Conservation (phyloP, 148 eudicot species). For the Pharnaceum exiguum region DNA sequence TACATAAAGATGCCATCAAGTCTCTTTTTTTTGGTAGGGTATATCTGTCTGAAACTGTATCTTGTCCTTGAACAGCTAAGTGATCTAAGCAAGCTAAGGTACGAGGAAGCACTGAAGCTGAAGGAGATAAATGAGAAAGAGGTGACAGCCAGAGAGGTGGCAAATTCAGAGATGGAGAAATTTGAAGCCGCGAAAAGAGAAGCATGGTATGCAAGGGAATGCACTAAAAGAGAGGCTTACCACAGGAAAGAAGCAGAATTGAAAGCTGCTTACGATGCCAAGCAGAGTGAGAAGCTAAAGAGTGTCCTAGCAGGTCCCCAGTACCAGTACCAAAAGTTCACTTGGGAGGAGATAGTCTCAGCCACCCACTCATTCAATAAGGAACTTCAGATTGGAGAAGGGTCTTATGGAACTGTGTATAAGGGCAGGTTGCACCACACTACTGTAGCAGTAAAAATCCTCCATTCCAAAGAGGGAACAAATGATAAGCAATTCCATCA, state of each 20-base stretch:
- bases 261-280: slow-evolving; percentile 48
- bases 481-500: slow-evolving; percentile 60
- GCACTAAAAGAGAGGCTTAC: slow-evolving; percentile 54
- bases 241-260: slow-evolving; percentile 64
- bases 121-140: slow-evolving; percentile 48
- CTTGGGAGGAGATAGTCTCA: slow-evolving; percentile 72
- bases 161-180: slow-evolving; percentile 48
- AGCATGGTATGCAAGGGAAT: slow-evolving; percentile 43
- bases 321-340: slow-evolving; percentile 52
- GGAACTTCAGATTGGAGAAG: slow-evolving; percentile 64
- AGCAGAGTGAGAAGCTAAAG: slow-evolving; percentile 65
- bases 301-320: slow-evolving; percentile 34
- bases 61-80: slow-evolving; percentile 38
- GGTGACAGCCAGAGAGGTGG: slow-evolving; percentile 58
- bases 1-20: neutral
- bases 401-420: slow-evolving; percentile 78
- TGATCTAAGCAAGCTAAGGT: slow-evolving; percentile 49
- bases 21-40: neutral
- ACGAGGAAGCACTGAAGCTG: slow-evolving; percentile 59
- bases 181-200: slow-evolving; percentile 60
- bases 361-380: slow-evolving; percentile 64
- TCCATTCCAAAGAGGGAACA: slow-evolving; percentile 54
- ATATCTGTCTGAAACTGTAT: neutral
- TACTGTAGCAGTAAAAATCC: slow-evolving; percentile 76
- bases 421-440: slow-evolving; percentile 82